A percentile compares a stretch with the other conserved stretches of the same genome.
phyloP scores from a whole-genome alignment of 2,329 filamentous ascomycete species.

The Samsoniella hepiali region DNA sequence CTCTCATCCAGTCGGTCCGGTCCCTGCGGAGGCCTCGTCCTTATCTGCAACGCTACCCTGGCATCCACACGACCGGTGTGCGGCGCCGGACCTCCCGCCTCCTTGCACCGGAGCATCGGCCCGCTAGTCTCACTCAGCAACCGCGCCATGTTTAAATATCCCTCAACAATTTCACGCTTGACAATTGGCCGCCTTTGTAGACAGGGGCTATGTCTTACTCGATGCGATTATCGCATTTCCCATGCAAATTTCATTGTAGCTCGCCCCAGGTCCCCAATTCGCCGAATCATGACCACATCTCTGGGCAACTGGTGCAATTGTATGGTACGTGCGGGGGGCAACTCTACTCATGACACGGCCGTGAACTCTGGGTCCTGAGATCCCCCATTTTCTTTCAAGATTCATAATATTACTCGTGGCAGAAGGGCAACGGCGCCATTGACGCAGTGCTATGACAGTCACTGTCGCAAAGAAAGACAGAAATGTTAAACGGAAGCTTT shows the following conservation, averaged over 20 bases:
- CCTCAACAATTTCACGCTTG: conserved; percentile 8
- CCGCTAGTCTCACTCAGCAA: conserved; percentile 15
- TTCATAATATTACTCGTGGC: too few species aligned
- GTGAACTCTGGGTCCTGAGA: background rate
- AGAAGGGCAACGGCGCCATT: too few species aligned
- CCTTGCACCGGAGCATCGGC: conserved; percentile 15
- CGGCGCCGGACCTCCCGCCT: conserved; percentile 9
- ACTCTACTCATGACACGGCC: background rate
- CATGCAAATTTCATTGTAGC: background rate
- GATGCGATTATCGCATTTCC: background rate
- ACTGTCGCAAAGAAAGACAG: too few species aligned
- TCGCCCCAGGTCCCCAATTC: background rate
- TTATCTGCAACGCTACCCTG: conserved; percentile 1
- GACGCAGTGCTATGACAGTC: too few species aligned
- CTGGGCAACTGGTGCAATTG: background rate
- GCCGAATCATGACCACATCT: background rate
- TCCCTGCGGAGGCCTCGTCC: background rate
- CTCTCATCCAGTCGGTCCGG: conserved; percentile 6
- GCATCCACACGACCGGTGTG: conserved; percentile 1
- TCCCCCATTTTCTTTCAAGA: too few species aligned
- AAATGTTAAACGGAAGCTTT: too few species aligned
- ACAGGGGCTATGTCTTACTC: background rate
- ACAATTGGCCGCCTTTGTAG: background rate
- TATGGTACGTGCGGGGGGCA: background rate
- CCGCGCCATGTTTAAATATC: background rate